Evolutionary conservation across 257 asterid genomes (phyloP).

Genomic region (Salvia splendens): DNA sequence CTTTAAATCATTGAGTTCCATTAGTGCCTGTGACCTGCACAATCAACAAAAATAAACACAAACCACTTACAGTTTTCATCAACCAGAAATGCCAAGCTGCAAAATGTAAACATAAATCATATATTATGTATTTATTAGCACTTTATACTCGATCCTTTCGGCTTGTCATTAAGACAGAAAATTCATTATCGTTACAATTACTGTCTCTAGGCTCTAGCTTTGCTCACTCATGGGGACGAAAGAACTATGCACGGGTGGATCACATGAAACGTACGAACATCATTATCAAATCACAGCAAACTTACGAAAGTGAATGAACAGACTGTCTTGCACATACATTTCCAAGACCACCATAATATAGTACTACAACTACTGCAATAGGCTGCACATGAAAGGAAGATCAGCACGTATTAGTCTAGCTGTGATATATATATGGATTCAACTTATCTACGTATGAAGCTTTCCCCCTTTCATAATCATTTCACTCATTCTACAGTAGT

Average conservation of each 20-base stretch:
- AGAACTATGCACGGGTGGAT: neutral
- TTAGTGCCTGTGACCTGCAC: slow-evolving; percentile 60
- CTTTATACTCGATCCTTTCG: neutral
- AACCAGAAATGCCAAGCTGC: neutral
- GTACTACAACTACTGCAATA: neutral
- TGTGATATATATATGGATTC: too few species aligned
- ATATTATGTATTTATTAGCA: slow-evolving; percentile 9
- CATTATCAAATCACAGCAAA: slow-evolving; percentile 6
- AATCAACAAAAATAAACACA: slow-evolving; percentile 16
- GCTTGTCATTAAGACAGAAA: neutral
- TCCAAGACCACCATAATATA: too few species aligned
- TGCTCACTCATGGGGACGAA: too few species aligned
- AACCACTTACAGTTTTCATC: neutral
- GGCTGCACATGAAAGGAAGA: too few species aligned
- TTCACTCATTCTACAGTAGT: slow-evolving; percentile 10
- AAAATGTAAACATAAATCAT: neutral
- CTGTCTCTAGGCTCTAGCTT: neutral
- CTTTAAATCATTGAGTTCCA: slow-evolving; percentile 43
- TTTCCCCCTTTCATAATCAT: neutral
- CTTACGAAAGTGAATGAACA: neutral
- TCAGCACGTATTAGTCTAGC: too few species aligned
- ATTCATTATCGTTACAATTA: neutral
- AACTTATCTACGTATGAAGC: too few species aligned
- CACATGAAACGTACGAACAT: neutral
- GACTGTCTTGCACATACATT: neutral